Base-by-base conservation (phyloP, 2,329 filamentous ascomycete genomes). In the Chaetomiaceae sp. region DNA sequence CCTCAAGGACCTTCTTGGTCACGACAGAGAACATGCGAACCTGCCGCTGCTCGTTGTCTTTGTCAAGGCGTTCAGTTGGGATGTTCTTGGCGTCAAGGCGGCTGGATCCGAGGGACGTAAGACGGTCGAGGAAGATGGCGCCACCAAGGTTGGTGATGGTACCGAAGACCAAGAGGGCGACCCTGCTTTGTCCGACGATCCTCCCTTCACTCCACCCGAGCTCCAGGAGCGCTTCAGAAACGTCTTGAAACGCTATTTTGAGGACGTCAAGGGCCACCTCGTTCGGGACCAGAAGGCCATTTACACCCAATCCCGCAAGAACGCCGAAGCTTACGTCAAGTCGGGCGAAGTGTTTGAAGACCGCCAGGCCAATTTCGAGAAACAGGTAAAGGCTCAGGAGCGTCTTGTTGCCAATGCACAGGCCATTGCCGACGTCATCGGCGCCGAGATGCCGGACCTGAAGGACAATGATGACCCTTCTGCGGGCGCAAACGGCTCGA, bases 301-400 rank as follows among this genome's bases (percentile, higher is more conserved):
- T 35, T 81, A 84, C 47, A 83, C 81, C 21, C 93, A 99, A 70
- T 89, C 88, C 48, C 88, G 90, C 56, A 90, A 92, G 60, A 99
- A 99, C 69, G 92, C 93, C 1, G 93, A 99, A 68, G 93, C 92
- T 5, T 99, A 99, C 62, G 92, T 99, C 62, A 96, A 96, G 64
- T 97, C 93, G 33, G 93, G 93, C 2, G 93, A 99, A 65, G 92
- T 99, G 5, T 97, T 99, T 58, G 93, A 99, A 66, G 93, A 99
- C 64, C 86, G 93, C 44, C 93, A 99, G 66, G 82, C 90, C 48
- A 97, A 91, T 64, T 96, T 95, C 60, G 95, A 99, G 66, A 96
- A 91, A 68, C 87, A 93, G 60, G 76, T 91, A 50, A 99, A 97
- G 68, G 79, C 86, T 0, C 89, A 97, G 64, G 93, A 99, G 66